Evolutionary conservation across 192 early-diverging fungal species (phyloP).

Genomic region (Podila clonocystis): DNA sequence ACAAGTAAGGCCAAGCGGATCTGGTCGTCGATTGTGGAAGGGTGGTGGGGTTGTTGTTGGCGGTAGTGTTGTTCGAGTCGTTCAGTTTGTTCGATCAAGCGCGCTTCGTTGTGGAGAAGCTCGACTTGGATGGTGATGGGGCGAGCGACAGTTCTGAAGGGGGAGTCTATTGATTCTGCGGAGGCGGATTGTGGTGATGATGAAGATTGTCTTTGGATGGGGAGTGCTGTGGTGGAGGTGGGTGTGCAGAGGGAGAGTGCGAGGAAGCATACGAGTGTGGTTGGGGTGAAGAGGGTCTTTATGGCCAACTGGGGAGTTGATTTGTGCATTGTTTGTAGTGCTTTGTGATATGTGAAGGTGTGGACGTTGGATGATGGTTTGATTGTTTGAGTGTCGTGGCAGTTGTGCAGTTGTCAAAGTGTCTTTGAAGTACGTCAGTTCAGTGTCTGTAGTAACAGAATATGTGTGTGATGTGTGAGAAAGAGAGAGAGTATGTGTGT

Average conservation of each 20-base stretch:
- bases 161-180: slow-evolving; percentile 18
- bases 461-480: not conserved
- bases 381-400: not conserved
- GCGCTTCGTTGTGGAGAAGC: slow-evolving; percentile 3
- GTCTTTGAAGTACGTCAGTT: slow-evolving; percentile 1
- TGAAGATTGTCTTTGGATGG: slow-evolving; percentile 7
- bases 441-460: not conserved
- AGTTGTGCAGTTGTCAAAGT: not conserved
- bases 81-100: slow-evolving; percentile 16
- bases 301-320: slow-evolving; percentile 11
- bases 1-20: slow-evolving; percentile 17
- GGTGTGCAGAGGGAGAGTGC: slow-evolving; percentile 21
- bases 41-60: slow-evolving; percentile 9
- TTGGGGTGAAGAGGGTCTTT: slow-evolving; percentile 34
- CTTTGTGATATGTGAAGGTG: not conserved
- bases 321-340: slow-evolving; percentile 11
- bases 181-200: slow-evolving; percentile 1
- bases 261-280: slow-evolving; percentile 22
- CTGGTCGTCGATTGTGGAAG: not conserved
- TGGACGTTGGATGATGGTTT: too few relatives aligned
- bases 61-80: slow-evolving; percentile 16
- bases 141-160: slow-evolving; percentile 27
- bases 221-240: slow-evolving; percentile 16
- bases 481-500: not conserved
- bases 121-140: slow-evolving; percentile 39